Evolutionary conservation across 2,329 filamentous ascomycete species (phyloP).

Genomic region (Penicillium sp.): DNA sequence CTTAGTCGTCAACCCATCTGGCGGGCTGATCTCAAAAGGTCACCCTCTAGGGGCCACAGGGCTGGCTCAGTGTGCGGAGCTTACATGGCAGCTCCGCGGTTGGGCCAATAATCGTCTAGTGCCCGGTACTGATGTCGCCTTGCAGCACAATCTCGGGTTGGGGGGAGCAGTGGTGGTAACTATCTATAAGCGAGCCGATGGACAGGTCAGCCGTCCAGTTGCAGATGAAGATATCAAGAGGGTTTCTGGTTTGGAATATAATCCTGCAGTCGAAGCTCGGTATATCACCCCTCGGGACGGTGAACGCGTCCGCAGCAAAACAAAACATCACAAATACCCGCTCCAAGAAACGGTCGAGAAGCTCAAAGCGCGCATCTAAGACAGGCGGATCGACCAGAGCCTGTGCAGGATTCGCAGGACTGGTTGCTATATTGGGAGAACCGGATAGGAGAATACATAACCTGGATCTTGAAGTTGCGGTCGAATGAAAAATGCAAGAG

Average conservation of each 20-base stretch:
- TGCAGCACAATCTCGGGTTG: slow-evolving; percentile 91
- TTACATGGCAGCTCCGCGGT: slow-evolving; percentile 91
- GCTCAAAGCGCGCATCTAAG: slow-evolving; percentile 14
- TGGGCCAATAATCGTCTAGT: slow-evolving; percentile 92
- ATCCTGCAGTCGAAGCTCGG: slow-evolving; percentile 83
- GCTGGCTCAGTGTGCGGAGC: slow-evolving; percentile 90
- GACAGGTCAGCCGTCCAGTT: slow-evolving; percentile 58
- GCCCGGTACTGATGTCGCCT: slow-evolving; percentile 64
- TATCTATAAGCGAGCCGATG: slow-evolving; percentile 84
- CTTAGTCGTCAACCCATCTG: slow-evolving; percentile 83
- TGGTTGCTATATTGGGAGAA: background rate
- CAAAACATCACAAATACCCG: slow-evolving; percentile 67
- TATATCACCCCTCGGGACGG: slow-evolving; percentile 77
- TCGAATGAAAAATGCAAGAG: background rate
- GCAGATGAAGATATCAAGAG: slow-evolving; percentile 62
- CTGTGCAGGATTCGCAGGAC: background rate
- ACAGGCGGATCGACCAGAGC: background rate
- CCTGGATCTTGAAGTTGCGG: background rate
- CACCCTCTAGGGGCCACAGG: slow-evolving; percentile 91
- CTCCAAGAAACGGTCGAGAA: slow-evolving; percentile 38
- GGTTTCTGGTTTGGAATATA: slow-evolving; percentile 73
- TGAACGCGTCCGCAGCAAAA: slow-evolving; percentile 66
- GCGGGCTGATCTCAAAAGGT: slow-evolving; percentile 90
- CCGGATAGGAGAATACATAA: background rate
- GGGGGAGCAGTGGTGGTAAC: slow-evolving; percentile 88